Evolutionary conservation across 805 yeast genomes (phyloP).

Genomic region (Teunomyces panamensis): DNA sequence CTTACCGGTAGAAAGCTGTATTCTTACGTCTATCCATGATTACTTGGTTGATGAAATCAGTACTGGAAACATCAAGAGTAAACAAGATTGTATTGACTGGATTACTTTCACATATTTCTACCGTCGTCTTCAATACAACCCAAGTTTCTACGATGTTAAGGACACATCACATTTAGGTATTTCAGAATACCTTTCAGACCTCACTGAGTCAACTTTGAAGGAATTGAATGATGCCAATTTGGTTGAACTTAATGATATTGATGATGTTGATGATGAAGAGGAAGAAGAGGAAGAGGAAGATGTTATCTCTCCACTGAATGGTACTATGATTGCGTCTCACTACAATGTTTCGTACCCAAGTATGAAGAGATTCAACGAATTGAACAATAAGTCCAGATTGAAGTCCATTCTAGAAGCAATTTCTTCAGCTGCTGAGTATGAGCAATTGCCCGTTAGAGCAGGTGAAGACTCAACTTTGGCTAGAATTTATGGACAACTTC

Average conservation of each 20-base stretch:
- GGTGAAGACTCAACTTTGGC: slow-evolving; percentile 52
- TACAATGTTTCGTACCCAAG: slow-evolving; percentile 64
- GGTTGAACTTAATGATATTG: slow-evolving; percentile 53
- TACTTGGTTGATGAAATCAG: slow-evolving; percentile 72
- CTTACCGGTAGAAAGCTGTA: slow-evolving; percentile 78
- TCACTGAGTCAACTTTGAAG: slow-evolving; percentile 67
- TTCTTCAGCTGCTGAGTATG: slow-evolving; percentile 72
- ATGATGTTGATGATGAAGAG: slow-evolving; percentile 35
- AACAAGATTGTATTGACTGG: slow-evolving; percentile 92
- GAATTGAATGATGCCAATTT: slow-evolving; percentile 62
- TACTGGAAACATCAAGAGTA: slow-evolving; percentile 54
- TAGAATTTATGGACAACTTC: slow-evolving; percentile 56
- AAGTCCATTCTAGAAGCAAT: slow-evolving; percentile 62
- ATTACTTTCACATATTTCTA: slow-evolving; percentile 80
- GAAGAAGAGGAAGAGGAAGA: slow-evolving; percentile 41
- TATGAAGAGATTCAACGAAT: slow-evolving; percentile 57
- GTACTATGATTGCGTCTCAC: slow-evolving; percentile 73
- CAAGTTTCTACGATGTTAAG: slow-evolving; percentile 81
- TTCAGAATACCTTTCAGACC: slow-evolving; percentile 79
- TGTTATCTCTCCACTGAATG: slow-evolving; percentile 57
- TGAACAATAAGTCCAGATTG: slow-evolving; percentile 56
- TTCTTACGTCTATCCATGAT: slow-evolving; percentile 61
- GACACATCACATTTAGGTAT: slow-evolving; percentile 64
- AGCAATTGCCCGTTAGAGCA: slow-evolving; percentile 55
- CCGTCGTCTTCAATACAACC: slow-evolving; percentile 75